Evolutionary conservation across 768 basidiomycete genomes (phyloP).

Genomic region (Pisolithus microcarpus): DNA sequence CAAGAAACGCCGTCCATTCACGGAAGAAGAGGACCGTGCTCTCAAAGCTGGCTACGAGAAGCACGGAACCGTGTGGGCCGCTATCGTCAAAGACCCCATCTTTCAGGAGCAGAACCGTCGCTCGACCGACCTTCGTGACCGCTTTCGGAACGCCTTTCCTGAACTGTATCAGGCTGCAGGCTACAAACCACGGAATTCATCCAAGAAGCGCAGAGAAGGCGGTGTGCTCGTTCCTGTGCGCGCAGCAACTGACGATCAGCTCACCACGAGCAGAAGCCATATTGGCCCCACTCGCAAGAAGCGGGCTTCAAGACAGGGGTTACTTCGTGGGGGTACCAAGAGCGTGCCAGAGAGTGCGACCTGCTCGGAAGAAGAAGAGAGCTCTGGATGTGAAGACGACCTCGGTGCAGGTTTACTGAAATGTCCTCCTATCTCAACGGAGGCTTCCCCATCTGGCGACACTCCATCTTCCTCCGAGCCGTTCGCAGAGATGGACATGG

Average conservation of each 20-base stretch:
- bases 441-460: constrained; percentile 22
- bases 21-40: constrained; percentile 77
- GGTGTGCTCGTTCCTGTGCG: constrained; percentile 23
- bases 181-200: constrained; percentile 69
- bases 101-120: constrained; percentile 77
- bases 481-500: constrained; percentile 35
- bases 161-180: constrained; percentile 81
- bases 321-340: constrained; percentile 68
- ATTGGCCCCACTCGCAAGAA: constrained; percentile 58
- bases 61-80: constrained; percentile 86
- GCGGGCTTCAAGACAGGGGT: constrained; percentile 58
- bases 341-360: constrained; percentile 73
- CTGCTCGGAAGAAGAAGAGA: constrained; percentile 71
- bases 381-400: constrained; percentile 53
- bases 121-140: constrained; percentile 77
- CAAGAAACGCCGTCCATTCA: constrained; percentile 83
- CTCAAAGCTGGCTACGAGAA: constrained; percentile 81
- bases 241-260: constrained; percentile 65
- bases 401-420: constrained; percentile 21
- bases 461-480: constrained; percentile 25
- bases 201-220: constrained; percentile 46
- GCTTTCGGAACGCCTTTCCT: constrained; percentile 85
- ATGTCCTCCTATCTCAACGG: constrained; percentile 22
- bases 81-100: constrained; percentile 82
- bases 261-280: constrained; percentile 35